These are phyloP conservation scores for Rhododendron henanense DNA, from an alignment of 148 eudicot species.

Conservation along the genomic window DNA sequence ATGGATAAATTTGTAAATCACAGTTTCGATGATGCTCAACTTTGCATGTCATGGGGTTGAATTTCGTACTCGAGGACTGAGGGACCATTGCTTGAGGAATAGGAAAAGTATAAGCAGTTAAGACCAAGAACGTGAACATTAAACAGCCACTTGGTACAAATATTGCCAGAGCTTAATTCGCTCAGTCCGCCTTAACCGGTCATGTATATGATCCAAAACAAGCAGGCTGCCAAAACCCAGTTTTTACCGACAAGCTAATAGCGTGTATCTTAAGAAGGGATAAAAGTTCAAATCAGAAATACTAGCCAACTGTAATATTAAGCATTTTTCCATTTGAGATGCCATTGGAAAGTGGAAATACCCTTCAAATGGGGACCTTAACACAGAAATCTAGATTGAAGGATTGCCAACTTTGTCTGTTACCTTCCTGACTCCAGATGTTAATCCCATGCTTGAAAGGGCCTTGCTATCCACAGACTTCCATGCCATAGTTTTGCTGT, in stretches of 20 bases:
- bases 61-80: neutral
- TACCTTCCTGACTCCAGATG: slow-evolving; percentile 98
- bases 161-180: neutral
- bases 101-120: neutral
- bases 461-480: slow-evolving; percentile 58
- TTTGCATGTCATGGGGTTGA: neutral
- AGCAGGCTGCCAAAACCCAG: neutral
- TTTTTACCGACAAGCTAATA: neutral
- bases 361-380: neutral
- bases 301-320: neutral
- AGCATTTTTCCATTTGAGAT: neutral
- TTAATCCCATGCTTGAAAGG: slow-evolving; percentile 81
- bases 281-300: neutral
- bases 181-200: neutral
- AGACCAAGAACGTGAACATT: neutral
- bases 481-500: slow-evolving; percentile 44
- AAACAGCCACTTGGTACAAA: neutral
- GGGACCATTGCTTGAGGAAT: neutral
- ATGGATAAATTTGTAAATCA: neutral
- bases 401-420: neutral
- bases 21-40: neutral
- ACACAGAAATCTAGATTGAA: neutral
- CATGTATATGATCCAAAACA: neutral
- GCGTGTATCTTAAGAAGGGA: neutral
- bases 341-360: neutral